Percentiles rank a stretch among this genome's conserved stretches.
phyloP scores from a whole-genome alignment of 2,329 filamentous ascomycete species.

The Westerdykella ornata region DNA sequence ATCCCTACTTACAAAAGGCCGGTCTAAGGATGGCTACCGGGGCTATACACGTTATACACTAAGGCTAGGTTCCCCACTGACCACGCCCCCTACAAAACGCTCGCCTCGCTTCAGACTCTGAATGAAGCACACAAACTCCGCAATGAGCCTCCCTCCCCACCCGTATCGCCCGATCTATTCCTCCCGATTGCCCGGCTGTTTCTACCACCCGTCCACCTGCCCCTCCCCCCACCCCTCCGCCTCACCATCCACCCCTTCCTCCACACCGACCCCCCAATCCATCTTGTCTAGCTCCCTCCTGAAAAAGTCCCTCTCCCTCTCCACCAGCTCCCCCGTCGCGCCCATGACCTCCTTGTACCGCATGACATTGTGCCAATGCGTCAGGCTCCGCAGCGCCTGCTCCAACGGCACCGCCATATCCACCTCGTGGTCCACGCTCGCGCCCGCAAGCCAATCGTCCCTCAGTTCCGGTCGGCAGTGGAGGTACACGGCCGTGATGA shows the following conservation, averaged over 20 bases:
- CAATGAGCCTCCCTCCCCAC: too few species aligned
- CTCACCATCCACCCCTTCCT: conserved; percentile 12
- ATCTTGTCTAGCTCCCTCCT: conserved; percentile 46
- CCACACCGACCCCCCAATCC: conserved; percentile 32
- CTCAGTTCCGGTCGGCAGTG: conserved; percentile 87
- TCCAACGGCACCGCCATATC: conserved; percentile 89
- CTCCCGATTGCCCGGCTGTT: too few species aligned
- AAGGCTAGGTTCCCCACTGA: too few species aligned
- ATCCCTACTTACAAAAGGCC: too few species aligned
- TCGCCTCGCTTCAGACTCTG: too few species aligned
- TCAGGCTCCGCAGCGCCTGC: conserved; percentile 79
- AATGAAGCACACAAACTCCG: too few species aligned
- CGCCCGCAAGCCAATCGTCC: conserved; percentile 90
- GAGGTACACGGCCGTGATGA: conserved; percentile 94
- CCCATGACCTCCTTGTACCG: conserved; percentile 74
- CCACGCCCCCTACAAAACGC: too few species aligned
- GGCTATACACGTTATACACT: too few species aligned
- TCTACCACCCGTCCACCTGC: conserved; percentile 8
- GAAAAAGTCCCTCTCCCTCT: conserved; percentile 46
- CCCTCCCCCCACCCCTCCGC: conserved; percentile 8
- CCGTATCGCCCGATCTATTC: too few species aligned
- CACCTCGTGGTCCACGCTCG: conserved; percentile 86
- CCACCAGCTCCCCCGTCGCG: conserved; percentile 34
- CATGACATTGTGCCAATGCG: conserved; percentile 89
- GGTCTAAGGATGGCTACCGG: too few species aligned